A percentile compares a stretch with the other conserved stretches of the same genome.
Evolutionary conservation across 2,329 filamentous ascomycete genomes (phyloP).

Genomic region (Cladosporium sp.): DNA sequence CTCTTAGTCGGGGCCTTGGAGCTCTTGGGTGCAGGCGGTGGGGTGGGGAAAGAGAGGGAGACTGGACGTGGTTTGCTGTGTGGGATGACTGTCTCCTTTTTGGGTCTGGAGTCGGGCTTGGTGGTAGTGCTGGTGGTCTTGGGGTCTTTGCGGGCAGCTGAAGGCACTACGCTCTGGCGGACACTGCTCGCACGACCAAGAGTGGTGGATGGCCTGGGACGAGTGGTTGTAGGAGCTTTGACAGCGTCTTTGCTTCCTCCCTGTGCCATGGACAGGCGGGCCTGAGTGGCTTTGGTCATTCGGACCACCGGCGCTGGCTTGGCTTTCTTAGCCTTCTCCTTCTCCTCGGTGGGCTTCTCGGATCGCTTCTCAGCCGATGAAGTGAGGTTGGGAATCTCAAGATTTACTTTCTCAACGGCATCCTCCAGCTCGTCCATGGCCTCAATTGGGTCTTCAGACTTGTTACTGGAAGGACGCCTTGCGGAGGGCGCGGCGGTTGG

Average conservation of each 20-base stretch:
- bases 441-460: slow-evolving; percentile 37
- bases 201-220: slow-evolving; percentile 20
- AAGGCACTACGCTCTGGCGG: slow-evolving; percentile 7
- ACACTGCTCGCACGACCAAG: slow-evolving; percentile 18
- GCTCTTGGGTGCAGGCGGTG: slow-evolving; percentile 45
- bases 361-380: slow-evolving; percentile 24
- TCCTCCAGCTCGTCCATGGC: slow-evolving; percentile 51
- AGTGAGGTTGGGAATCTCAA: slow-evolving; percentile 29
- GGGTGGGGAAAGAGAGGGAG: slow-evolving; percentile 45
- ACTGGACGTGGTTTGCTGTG: slow-evolving; percentile 44
- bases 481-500: slow-evolving; percentile 14
- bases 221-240: slow-evolving; percentile 16
- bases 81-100: slow-evolving; percentile 29
- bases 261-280: slow-evolving; percentile 28
- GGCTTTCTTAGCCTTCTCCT: slow-evolving; percentile 4
- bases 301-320: slow-evolving; percentile 26
- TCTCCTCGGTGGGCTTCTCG: neutral
- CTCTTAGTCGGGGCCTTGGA: slow-evolving; percentile 47
- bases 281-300: slow-evolving; percentile 29
- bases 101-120: slow-evolving; percentile 16
- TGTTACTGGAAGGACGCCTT: neutral
- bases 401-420: slow-evolving; percentile 43
- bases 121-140: slow-evolving; percentile 16
- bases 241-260: slow-evolving; percentile 21
- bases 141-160: slow-evolving; percentile 11